Conservation (phyloP, 2,329 filamentous ascomycete species). For the Fusarium piperis region DNA sequence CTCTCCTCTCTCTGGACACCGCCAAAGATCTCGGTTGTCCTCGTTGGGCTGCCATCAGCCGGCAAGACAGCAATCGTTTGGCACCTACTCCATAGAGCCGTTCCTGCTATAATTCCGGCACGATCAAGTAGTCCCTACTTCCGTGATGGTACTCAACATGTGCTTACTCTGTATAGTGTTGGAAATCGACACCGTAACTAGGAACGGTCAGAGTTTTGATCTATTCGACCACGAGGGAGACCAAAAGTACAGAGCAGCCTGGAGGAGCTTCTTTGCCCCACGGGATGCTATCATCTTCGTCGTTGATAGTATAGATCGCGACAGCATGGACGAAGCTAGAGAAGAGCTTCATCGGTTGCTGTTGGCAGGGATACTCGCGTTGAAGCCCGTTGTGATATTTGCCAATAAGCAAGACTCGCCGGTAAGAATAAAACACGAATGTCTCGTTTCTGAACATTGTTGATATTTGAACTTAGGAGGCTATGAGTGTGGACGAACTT, state of each 20-base stretch:
- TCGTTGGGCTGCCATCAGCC: background rate
- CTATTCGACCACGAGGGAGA: conserved; percentile 7
- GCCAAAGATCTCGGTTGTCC: background rate
- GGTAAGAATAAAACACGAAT: background rate
- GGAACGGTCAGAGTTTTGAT: background rate
- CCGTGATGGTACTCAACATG: background rate
- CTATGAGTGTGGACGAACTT: background rate
- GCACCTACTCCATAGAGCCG: background rate
- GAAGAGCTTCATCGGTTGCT: background rate
- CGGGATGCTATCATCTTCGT: background rate
- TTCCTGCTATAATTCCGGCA: background rate
- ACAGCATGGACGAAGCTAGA: background rate
- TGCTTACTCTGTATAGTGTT: background rate
- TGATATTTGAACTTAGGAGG: background rate
- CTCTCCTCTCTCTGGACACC: conserved; percentile 3
- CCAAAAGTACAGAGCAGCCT: background rate
- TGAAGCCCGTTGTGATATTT: conserved; percentile 3
- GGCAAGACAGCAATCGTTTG: background rate
- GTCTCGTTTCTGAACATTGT: background rate
- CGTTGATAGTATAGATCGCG: background rate
- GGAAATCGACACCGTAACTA: background rate
- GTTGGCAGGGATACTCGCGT: background rate
- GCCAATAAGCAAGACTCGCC: conserved; percentile 14
- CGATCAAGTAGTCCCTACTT: background rate
- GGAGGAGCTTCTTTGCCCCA: background rate